Evolutionary conservation across 306 rosid species (phyloP).

Genomic region (Cicer judaicum): DNA sequence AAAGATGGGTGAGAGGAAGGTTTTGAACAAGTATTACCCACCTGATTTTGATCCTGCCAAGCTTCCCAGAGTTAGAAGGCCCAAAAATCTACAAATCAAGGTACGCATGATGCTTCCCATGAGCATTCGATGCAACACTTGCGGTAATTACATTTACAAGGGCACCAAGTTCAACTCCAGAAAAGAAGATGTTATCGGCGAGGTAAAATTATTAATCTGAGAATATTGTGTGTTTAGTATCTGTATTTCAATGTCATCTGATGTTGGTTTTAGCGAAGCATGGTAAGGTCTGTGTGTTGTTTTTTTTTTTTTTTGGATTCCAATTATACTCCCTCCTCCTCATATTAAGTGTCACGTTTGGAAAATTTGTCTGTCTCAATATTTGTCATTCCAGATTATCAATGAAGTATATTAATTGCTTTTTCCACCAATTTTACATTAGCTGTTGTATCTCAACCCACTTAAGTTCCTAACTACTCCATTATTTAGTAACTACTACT

Average conservation of each 20-base stretch:
- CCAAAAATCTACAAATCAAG: conserved; percentile 87
- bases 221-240: background rate
- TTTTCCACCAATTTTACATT: too few relatives aligned
- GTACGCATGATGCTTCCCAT: conserved; percentile 99
- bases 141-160: conserved; percentile 61
- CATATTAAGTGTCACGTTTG: too few relatives aligned
- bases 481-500: too few relatives aligned
- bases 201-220: conserved; percentile 36
- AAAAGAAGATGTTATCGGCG: conserved; percentile 58
- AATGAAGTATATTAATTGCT: too few relatives aligned
- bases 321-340: too few relatives aligned
- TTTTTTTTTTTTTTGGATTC: too few relatives aligned
- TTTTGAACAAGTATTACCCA: conserved; percentile 88
- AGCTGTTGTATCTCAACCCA: too few relatives aligned
- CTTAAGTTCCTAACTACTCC: too few relatives aligned
- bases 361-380: too few relatives aligned
- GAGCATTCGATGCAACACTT: conserved; percentile 94
- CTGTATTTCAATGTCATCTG: background rate
- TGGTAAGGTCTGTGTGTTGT: conserved; percentile 47
- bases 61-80: conserved; percentile 72
- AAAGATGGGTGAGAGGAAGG: conserved; percentile 92
- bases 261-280: conserved; percentile 32
- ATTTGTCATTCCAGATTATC: too few relatives aligned
- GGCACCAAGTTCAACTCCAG: conserved; percentile 60
- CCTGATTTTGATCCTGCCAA: conserved; percentile 92